phyloP scores from a whole-genome alignment of 495 filamentous ascomycete genomes.

The Daldinia loculata region DNA sequence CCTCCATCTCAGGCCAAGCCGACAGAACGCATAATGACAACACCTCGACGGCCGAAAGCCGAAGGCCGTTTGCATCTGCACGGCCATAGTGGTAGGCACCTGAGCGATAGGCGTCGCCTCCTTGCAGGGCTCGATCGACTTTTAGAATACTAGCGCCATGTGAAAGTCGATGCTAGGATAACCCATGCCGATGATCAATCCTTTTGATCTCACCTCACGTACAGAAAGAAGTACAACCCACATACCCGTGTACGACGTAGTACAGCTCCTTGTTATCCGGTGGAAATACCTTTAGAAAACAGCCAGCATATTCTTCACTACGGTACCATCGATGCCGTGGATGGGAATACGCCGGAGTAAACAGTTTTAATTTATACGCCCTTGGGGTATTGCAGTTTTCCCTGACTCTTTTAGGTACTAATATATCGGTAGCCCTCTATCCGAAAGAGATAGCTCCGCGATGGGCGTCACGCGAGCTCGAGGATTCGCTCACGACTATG shows the following conservation, averaged over 20 bases:
- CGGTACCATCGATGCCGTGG: neutral
- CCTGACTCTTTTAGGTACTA: neutral
- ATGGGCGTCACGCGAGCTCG: constrained; percentile 4
- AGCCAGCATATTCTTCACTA: neutral
- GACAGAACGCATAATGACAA: constrained; percentile 27
- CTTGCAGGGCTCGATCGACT: constrained; percentile 30
- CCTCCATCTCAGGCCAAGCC: constrained; percentile 31
- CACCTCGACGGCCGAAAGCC: constrained; percentile 6
- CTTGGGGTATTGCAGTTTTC: neutral
- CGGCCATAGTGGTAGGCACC: constrained; percentile 1
- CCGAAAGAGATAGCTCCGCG: neutral
- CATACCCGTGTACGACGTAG: constrained; percentile 20
- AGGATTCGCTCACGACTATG: constrained; percentile 4
- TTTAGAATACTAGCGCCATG: constrained; percentile 31
- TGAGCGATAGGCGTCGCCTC: constrained; percentile 17
- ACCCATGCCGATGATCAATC: constrained; percentile 40
- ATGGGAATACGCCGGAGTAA: neutral
- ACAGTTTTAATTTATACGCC: neutral
- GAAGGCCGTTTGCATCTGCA: constrained; percentile 27
- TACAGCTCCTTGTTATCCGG: constrained; percentile 14
- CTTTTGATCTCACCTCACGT: constrained; percentile 31
- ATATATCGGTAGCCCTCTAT: constrained; percentile 16
- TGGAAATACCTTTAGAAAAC: neutral
- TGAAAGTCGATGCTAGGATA: constrained; percentile 33
- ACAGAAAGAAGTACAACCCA: constrained; percentile 24